Evolutionary conservation across 768 basidiomycete species (phyloP).

Genomic region (Tricholoma flavovirens): DNA sequence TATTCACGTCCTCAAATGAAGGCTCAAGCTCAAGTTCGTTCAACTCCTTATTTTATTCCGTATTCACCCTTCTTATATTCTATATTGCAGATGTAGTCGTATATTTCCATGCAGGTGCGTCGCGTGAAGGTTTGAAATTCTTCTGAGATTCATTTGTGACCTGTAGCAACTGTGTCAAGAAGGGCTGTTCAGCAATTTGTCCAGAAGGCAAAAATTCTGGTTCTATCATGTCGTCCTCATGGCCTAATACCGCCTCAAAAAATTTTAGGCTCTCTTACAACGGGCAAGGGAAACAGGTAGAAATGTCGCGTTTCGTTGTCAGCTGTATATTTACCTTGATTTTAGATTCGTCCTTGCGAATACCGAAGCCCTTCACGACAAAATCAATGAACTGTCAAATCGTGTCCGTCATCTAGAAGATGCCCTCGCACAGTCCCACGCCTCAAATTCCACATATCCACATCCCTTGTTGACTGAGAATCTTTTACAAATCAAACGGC

Average conservation of each 20-base stretch:
- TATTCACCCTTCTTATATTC: slow-evolving; percentile 10
- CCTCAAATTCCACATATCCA: slow-evolving; percentile 36
- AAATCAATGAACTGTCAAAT: slow-evolving; percentile 52
- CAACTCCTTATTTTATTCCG: slow-evolving; percentile 8
- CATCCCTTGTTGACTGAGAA: slow-evolving; percentile 61
- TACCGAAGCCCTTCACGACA: slow-evolving; percentile 64
- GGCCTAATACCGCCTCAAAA: slow-evolving; percentile 3
- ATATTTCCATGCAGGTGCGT: slow-evolving; percentile 60
- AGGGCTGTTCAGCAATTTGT: slow-evolving; percentile 57
- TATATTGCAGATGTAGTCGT: slow-evolving; percentile 46
- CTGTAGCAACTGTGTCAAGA: slow-evolving; percentile 52
- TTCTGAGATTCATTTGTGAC: background rate
- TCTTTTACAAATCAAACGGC: slow-evolving; percentile 60
- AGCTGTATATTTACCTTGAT: slow-evolving; percentile 1
- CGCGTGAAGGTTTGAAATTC: background rate
- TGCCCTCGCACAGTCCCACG: slow-evolving; percentile 50
- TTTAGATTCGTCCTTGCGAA: slow-evolving; percentile 65
- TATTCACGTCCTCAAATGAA: slow-evolving; percentile 21
- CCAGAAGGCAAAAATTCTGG: slow-evolving; percentile 48
- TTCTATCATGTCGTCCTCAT: slow-evolving; percentile 8
- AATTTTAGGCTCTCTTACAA: slow-evolving; percentile 55
- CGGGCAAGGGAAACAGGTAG: slow-evolving; percentile 68
- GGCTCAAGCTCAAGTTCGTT: slow-evolving; percentile 62
- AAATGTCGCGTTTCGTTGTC: slow-evolving; percentile 4
- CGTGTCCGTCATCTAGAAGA: slow-evolving; percentile 68